Percentiles rank a stretch among this genome's conserved stretches.
These are phyloP conservation scores for Leccinum disarticulatum DNA, from an alignment of 768 basidiomycete species.

Conservation along the genomic window DNA sequence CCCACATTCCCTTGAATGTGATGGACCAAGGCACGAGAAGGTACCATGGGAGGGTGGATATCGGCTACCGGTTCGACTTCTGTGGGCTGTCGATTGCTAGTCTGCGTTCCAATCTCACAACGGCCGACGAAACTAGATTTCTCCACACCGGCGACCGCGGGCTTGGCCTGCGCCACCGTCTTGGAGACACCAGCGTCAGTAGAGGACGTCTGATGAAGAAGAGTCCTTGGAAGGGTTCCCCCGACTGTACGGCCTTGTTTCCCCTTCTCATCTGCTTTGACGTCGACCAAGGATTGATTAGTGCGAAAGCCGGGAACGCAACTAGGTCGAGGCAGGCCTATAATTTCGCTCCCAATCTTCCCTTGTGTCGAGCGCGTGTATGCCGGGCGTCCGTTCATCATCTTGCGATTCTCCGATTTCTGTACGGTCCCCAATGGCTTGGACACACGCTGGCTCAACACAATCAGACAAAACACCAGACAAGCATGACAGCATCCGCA, in stretches of 20 bases:
- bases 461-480: neutral
- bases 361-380: neutral
- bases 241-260: neutral
- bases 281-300: neutral
- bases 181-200: no score
- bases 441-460: no score
- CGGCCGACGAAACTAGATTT: neutral
- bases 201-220: no score
- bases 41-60: fast-evolving
- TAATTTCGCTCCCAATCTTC: neutral
- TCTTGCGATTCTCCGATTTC: no score
- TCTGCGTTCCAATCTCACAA: neutral
- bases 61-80: neutral
- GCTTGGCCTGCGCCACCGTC: neutral
- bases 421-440: no score
- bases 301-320: neutral
- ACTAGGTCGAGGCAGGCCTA: neutral
- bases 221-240: no score
- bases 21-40: no score
- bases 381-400: neutral
- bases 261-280: neutral
- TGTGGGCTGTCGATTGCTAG: neutral
- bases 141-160: no score
- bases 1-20: no score
- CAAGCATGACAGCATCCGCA: neutral